A percentile compares a stretch with the other conserved stretches of the same genome.
Conservation (phyloP, 148 eudicot genomes). For the Bassia scoparia region DNA sequence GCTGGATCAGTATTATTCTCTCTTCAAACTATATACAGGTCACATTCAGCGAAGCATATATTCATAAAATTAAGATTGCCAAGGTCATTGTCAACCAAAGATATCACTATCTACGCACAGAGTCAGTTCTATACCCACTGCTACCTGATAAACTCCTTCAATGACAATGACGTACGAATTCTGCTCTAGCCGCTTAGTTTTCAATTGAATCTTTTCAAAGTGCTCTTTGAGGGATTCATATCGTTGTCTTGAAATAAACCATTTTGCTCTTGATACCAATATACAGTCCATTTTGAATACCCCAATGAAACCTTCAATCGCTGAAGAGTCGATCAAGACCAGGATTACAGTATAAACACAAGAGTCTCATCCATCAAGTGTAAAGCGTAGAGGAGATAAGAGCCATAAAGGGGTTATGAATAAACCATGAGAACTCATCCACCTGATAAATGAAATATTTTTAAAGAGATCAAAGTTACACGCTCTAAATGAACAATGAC, state of each 20-base stretch:
- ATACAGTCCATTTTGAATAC: conserved; percentile 91
- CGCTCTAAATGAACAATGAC: too few relatives aligned
- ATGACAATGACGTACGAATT: conserved; percentile 83
- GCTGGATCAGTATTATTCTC: too few relatives aligned
- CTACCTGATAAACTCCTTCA: conserved; percentile 94
- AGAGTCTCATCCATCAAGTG: neutral
- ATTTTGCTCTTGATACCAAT: conserved; percentile 96
- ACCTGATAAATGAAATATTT: too few relatives aligned
- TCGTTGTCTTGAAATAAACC: conserved; percentile 86
- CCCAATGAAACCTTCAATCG: conserved; percentile 98
- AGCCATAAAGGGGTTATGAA: too few relatives aligned
- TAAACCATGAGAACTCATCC: too few relatives aligned
- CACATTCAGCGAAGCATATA: too few relatives aligned
- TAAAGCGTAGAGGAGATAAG: too few relatives aligned
- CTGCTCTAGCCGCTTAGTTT: conserved; percentile 70
- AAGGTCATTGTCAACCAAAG: too few relatives aligned
- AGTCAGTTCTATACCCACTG: neutral
- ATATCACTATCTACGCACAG: neutral
- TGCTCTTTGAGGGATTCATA: conserved; percentile 58
- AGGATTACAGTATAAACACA: conserved; percentile 1
- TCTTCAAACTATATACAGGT: too few relatives aligned
- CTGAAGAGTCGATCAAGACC: conserved; percentile 25
- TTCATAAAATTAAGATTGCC: too few relatives aligned
- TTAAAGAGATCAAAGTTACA: too few relatives aligned
- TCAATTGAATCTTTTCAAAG: conserved; percentile 62